Base-by-base conservation (phyloP, 139 green algal species). In the Chlorella sorokiniana region DNA sequence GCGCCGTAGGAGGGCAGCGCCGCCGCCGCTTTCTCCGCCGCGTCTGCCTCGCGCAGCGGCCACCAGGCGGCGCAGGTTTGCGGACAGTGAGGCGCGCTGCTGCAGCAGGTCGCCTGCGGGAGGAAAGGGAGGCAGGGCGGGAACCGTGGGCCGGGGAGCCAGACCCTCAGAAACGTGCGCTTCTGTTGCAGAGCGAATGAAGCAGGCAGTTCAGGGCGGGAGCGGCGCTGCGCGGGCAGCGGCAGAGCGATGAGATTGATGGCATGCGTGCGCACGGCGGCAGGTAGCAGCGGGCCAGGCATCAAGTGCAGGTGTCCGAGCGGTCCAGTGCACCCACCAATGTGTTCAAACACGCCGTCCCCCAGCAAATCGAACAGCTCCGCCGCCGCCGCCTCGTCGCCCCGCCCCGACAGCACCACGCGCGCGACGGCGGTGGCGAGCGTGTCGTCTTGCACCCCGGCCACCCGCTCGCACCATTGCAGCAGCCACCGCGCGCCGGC, bases 351-450 rank as follows among this genome's bases (percentile, higher is more conserved):
- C 14, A 88, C 89, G 35, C 59, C 67, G 20, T 95, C 91, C 0
- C 95, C 94, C 75, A 98, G 76, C 69, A 98, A 70, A 52, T 98
- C 94, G 77, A 95, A 92, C 44, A 98, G 86, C 82, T 96, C 89
- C 0, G 90, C 88, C 25, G 93, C 95, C 37, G 87, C 35, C 76
- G 86, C 84, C 38, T 94, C 92, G 29, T 88, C 84, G 52, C 62
- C 56, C 1, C 78, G 68, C 18, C 25, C 48, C 37, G 78, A 83
- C 65, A 83, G 78, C 68, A 88, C 14, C 78, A 85, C 29, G 41
- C 77, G 63, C 27, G 67, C 76, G 4, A 85, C 70, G 38, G 75
- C 71, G 51, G 84, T 88, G 4, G 69, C 42, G 31, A 88, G 25
- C 29, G 56, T 63, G 52, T 88, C 84, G 44, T 88, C 70, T 67